Evolutionary conservation across 2,329 filamentous ascomycete genomes (phyloP), one percentile per base, ranked within the genome.

Genomic region (Colletotrichum coccodes): DNA sequence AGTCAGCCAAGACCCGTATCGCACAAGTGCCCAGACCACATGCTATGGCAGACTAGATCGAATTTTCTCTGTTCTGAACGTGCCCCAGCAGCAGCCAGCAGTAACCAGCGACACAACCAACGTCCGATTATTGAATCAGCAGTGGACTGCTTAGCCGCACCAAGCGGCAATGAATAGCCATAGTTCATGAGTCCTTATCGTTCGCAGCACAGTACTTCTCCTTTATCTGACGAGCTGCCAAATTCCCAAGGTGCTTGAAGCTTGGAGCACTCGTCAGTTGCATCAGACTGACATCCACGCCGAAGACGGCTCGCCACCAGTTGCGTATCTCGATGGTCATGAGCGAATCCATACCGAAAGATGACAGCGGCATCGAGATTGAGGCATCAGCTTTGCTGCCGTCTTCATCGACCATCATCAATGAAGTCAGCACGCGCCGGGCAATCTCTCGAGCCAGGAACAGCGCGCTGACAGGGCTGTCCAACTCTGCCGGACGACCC

Each of bases 291-390:
- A 72, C 71, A 5, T 74, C 72, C 18, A 71, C 60, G 1, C 71
- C 71, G 38, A 74, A 65, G 4, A 60, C 65, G 28, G 62, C 52
- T 28, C 64, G 61, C 72, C 71, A 72, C 72, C 72, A 72, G 11
- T 67, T 72, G 34, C 72, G 62, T 30, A 74, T 46, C 64, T 75
- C 72, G 11, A 72, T 70, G 21, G 70, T 69, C 6, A 73, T 65
- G 36, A 74, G 36, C 0, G 70, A 73, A 49, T 75, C 73, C 49
- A 74, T 53, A 9, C 73, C 72, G 23, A 64, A 53, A 16, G 59
- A 42, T 5, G 28, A 14, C 9, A 73, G 60, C 0, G 18, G 38
- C 56, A 34, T 32, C 26, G 57, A 36, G 16, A 14, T 7, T 11
- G 42, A 60, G 38, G 46, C 18, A 16, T 49, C 18, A 11, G 46